These are phyloP conservation scores for Magnaporthiopsis rhizophila DNA, from an alignment of 2,329 filamentous ascomycete genomes.

Conservation along the genomic window DNA sequence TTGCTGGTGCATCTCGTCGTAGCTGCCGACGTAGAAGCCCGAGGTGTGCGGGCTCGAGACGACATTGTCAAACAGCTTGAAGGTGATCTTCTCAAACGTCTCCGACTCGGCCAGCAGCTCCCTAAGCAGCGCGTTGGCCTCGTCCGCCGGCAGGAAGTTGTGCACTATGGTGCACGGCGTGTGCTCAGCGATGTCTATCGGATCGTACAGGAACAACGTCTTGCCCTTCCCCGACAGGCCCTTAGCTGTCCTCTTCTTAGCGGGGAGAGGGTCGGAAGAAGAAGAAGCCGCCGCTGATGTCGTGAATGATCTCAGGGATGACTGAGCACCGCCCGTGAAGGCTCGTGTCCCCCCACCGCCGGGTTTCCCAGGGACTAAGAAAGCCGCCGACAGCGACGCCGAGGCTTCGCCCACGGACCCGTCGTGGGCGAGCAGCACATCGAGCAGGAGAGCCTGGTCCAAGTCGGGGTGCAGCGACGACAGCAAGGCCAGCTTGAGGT, in stretches of 20 bases:
- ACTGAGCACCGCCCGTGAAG: constrained; percentile 42
- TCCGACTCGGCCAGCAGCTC: constrained; percentile 69
- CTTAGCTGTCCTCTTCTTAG: constrained; percentile 33
- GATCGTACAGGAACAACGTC: constrained; percentile 77
- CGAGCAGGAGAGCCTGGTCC: constrained; percentile 62
- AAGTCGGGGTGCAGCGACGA: constrained; percentile 64
- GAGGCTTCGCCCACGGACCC: constrained; percentile 66
- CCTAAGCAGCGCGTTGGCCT: constrained; percentile 64
- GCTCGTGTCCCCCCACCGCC: neutral
- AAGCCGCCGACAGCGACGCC: constrained; percentile 34
- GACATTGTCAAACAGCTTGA: constrained; percentile 80
- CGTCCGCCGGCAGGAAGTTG: constrained; percentile 68
- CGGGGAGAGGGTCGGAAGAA: neutral
- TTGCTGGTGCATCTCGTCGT: constrained; percentile 60
- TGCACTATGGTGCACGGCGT: constrained; percentile 90
- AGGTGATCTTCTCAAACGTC: constrained; percentile 61
- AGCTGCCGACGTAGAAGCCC: constrained; percentile 72
- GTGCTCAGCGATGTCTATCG: constrained; percentile 69
- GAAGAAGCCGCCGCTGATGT: constrained; percentile 10
- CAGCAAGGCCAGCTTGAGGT: constrained; percentile 79
- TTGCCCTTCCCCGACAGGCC: constrained; percentile 65
- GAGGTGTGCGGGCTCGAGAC: constrained; percentile 80
- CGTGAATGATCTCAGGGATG: constrained; percentile 49
- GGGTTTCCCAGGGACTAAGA: neutral
- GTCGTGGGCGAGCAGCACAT: constrained; percentile 68